Evolutionary conservation across 2,329 filamentous ascomycete genomes (phyloP).

Genomic region (Ustulina deusta): DNA sequence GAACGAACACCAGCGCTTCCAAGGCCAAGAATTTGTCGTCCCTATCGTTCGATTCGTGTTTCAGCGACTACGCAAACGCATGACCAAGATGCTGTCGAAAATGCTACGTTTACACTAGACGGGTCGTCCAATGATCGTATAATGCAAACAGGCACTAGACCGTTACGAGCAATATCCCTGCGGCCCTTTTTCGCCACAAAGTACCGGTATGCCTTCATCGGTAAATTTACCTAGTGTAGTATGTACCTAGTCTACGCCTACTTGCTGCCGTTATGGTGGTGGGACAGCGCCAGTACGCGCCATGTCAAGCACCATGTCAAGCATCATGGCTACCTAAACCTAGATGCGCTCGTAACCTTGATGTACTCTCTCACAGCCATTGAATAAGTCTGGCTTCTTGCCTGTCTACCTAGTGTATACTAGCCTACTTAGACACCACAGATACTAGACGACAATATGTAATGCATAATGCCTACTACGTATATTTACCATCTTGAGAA

Average conservation of each 20-base stretch:
- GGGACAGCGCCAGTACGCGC: background rate
- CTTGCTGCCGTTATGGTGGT: constrained; percentile 11
- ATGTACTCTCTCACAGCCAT: too few relatives aligned
- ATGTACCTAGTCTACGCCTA: background rate
- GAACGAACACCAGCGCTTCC: background rate
- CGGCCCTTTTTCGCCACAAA: background rate
- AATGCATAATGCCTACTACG: too few relatives aligned
- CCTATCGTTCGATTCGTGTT: constrained; percentile 29
- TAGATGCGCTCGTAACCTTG: constrained; percentile 2
- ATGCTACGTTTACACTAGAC: constrained; percentile 21
- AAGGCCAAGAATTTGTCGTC: background rate
- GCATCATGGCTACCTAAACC: constrained; percentile 6
- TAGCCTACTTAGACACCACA: too few relatives aligned
- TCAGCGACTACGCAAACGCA: constrained; percentile 20
- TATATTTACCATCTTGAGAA: too few relatives aligned
- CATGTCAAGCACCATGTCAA: background rate
- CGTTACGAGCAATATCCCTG: constrained; percentile 23
- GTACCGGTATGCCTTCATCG: too few relatives aligned
- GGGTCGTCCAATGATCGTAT: constrained; percentile 27
- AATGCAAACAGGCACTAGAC: constrained; percentile 19
- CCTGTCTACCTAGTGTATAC: too few relatives aligned
- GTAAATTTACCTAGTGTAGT: background rate
- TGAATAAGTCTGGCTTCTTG: too few relatives aligned
- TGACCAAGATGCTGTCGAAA: constrained; percentile 21
- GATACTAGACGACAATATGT: too few relatives aligned